Evolutionary conservation across 352 stramenopile species (phyloP).

Genomic region (Phytophthora vignae): DNA sequence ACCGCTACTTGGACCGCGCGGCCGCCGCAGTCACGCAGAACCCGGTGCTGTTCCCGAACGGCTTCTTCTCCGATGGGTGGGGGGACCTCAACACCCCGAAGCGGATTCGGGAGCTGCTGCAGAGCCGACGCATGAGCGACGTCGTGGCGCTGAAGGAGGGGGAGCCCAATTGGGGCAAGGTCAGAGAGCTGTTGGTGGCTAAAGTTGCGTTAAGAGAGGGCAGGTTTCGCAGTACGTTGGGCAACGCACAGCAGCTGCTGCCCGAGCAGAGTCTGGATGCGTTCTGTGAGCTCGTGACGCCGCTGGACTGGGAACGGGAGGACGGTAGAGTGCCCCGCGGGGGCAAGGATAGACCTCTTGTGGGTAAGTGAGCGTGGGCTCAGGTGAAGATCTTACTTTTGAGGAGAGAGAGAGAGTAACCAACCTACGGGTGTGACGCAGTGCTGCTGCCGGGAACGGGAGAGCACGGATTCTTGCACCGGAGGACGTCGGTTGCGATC

Average conservation of each 20-base stretch:
- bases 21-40: conserved; percentile 81
- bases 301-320: conserved; percentile 54
- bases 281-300: conserved; percentile 77
- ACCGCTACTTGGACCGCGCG: conserved; percentile 72
- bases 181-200: conserved; percentile 33
- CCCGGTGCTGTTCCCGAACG: conserved; percentile 74
- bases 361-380: conserved; percentile 36
- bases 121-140: conserved; percentile 73
- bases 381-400: neutral
- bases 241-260: conserved; percentile 62
- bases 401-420: conserved; percentile 10
- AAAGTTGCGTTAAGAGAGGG: conserved; percentile 60
- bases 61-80: conserved; percentile 87
- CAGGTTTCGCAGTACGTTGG: conserved; percentile 67
- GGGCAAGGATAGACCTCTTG: conserved; percentile 40
- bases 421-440: conserved; percentile 23
- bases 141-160: conserved; percentile 41
- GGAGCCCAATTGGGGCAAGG: conserved; percentile 46
- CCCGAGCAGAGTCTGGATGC: conserved; percentile 64
- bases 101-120: conserved; percentile 61
- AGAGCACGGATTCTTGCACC: conserved; percentile 83
- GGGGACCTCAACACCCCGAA: conserved; percentile 71
- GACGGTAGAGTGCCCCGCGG: conserved; percentile 25
- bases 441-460: conserved; percentile 78
- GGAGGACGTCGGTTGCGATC: conserved; percentile 65